phyloP scores from a whole-genome alignment of 768 basidiomycete genomes.

The Rhizopogon vesiculosus region DNA sequence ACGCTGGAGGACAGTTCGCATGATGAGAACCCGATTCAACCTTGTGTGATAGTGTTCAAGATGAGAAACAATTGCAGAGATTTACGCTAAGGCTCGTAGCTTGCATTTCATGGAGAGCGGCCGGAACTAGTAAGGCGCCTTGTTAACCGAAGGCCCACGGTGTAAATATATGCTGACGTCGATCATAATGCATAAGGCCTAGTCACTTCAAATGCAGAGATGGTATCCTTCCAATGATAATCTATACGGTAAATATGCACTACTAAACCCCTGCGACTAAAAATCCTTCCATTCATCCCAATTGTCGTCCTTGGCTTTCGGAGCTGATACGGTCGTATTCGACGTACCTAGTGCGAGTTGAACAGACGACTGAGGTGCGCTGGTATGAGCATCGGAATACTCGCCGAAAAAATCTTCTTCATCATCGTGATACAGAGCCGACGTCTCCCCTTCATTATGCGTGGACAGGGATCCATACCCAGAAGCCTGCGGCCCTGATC shows the following conservation, averaged over 20 bases:
- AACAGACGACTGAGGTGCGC: conserved; percentile 10
- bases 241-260: not conserved
- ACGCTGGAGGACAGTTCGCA: conserved; percentile 15
- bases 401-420: conserved; percentile 58
- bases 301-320: conserved; percentile 41
- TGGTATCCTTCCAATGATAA: not conserved
- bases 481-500: conserved; percentile 48
- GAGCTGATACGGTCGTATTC: conserved; percentile 16
- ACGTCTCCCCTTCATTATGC: conserved; percentile 49
- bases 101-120: not conserved
- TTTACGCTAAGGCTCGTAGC: not conserved
- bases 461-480: conserved; percentile 46
- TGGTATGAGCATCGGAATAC: conserved; percentile 16
- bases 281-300: conserved; percentile 87
- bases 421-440: conserved; percentile 57
- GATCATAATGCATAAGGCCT: not conserved
- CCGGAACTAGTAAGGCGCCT: not conserved
- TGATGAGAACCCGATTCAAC: not conserved
- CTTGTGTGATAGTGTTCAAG: not conserved
- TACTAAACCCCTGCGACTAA: conserved; percentile 28
- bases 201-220: not conserved
- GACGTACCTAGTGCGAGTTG: conserved; percentile 5
- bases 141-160: not conserved
- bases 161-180: too few species aligned
- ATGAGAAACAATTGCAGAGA: not conserved